phyloP scores from a whole-genome alignment of 1,139 yeast genomes.

The Sugiyamaella japonica region DNA sequence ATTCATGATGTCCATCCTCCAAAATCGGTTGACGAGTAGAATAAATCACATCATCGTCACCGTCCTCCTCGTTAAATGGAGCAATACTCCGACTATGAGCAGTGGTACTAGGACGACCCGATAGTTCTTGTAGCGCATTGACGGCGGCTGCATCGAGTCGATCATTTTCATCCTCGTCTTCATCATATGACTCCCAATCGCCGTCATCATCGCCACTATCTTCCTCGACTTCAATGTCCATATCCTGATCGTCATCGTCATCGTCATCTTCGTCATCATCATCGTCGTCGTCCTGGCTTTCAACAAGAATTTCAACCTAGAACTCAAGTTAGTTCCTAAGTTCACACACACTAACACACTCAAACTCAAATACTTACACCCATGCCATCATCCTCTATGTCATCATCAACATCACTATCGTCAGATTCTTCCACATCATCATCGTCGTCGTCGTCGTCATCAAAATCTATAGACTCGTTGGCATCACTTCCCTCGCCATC shows the following conservation, averaged over 20 bases:
- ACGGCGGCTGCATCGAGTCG: constrained; percentile 26
- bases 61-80: constrained; percentile 22
- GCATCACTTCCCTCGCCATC: constrained; percentile 37
- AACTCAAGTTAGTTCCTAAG: neutral
- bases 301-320: constrained; percentile 32
- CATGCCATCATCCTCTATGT: constrained; percentile 34
- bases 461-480: constrained; percentile 22
- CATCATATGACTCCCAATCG: constrained; percentile 36
- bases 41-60: constrained; percentile 23
- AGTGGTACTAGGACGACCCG: constrained; percentile 19
- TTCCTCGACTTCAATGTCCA: constrained; percentile 39
- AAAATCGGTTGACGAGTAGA: constrained; percentile 19
- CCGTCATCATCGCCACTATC: constrained; percentile 31
- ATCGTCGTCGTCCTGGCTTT: constrained; percentile 27
- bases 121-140: constrained; percentile 29
- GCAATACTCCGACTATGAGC: constrained; percentile 12
- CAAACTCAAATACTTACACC: constrained; percentile 30
- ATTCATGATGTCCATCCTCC: constrained; percentile 19
- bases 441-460: constrained; percentile 41
- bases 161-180: constrained; percentile 35
- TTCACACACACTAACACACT: no score
- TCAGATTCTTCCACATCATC: constrained; percentile 38
- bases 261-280: constrained; percentile 35
- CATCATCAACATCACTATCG: constrained; percentile 40
- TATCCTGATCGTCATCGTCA: constrained; percentile 40